Conservation (phyloP, 352 stramenopile species). For the Pythium aristosporum region DNA sequence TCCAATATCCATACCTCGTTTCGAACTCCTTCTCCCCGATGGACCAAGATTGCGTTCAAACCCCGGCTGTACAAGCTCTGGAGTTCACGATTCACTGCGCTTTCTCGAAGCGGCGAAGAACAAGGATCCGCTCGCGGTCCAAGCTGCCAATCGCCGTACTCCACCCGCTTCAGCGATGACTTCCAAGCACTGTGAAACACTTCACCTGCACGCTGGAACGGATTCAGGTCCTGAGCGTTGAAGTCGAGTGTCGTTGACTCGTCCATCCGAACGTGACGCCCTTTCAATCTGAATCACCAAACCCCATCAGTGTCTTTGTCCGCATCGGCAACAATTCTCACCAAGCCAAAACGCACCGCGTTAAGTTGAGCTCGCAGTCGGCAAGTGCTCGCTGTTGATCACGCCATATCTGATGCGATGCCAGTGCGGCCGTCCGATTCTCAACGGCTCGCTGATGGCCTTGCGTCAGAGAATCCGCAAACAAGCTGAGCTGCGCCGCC, state of each 20-base stretch:
- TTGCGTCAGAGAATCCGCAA: conserved; percentile 8
- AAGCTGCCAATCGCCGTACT: conserved; percentile 24
- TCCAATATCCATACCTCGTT: conserved; percentile 16
- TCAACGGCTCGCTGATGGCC: background rate
- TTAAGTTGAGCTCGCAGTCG: conserved; percentile 18
- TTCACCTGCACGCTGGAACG: conserved; percentile 20
- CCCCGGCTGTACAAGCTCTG: conserved; percentile 26
- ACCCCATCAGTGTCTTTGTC: background rate
- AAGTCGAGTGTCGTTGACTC: background rate
- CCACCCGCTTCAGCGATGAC: conserved; percentile 24
- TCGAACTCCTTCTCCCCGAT: conserved; percentile 12
- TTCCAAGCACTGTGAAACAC: conserved; percentile 18
- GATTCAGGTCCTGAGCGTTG: conserved; percentile 2
- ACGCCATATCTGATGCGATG: conserved; percentile 20
- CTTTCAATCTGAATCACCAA: conserved; percentile 1
- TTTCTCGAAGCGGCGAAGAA: conserved; percentile 7
- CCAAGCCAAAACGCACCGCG: conserved; percentile 13
- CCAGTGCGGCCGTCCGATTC: background rate
- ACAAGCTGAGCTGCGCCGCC: conserved; percentile 7
- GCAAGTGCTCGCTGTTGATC: conserved; percentile 25
- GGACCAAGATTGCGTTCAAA: conserved; percentile 32
- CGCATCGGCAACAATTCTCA: background rate
- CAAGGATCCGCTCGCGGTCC: conserved; percentile 1
- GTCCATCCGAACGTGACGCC: background rate
- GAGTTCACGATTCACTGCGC: conserved; percentile 14